Conservation (phyloP, 768 basidiomycete genomes). For the Mycena haematopus region DNA sequence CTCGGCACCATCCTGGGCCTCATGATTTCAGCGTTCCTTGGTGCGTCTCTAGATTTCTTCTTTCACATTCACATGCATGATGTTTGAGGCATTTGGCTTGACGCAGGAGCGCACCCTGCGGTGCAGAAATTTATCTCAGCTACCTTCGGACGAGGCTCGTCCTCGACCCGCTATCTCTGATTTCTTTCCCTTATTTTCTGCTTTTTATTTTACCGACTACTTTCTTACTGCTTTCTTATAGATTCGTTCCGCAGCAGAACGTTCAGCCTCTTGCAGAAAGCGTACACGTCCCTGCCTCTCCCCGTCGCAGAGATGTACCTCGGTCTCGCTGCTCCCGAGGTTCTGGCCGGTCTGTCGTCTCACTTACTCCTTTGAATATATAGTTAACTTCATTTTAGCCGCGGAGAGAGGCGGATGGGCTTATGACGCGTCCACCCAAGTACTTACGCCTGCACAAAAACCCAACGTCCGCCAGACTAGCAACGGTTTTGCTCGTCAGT, state of each 20-base stretch:
- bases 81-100: conserved; percentile 33
- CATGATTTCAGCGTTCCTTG: conserved; percentile 57
- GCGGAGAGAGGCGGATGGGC: conserved; percentile 55
- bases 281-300: conserved; percentile 68
- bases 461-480: conserved; percentile 3
- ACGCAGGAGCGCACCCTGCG: conserved; percentile 64
- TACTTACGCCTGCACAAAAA: conserved; percentile 47
- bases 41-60: conserved; percentile 42
- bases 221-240: conserved; percentile 35
- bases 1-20: conserved; percentile 51
- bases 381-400: conserved; percentile 38
- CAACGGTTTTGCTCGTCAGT: conserved; percentile 21
- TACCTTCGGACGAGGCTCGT: conserved; percentile 70
- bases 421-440: conserved; percentile 53
- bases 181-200: neutral
- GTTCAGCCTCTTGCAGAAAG: conserved; percentile 60
- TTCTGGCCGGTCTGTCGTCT: conserved; percentile 43
- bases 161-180: conserved; percentile 45
- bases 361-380: neutral
- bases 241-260: conserved; percentile 66
- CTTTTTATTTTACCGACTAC: neutral
- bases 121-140: conserved; percentile 91
- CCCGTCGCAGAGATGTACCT: conserved; percentile 63
- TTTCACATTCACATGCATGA: conserved; percentile 6
- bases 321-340: conserved; percentile 49